These are phyloP conservation scores for Phlyctochytrium bullatum DNA, from an alignment of 192 early-diverging fungal genomes.

Conservation along the genomic window DNA sequence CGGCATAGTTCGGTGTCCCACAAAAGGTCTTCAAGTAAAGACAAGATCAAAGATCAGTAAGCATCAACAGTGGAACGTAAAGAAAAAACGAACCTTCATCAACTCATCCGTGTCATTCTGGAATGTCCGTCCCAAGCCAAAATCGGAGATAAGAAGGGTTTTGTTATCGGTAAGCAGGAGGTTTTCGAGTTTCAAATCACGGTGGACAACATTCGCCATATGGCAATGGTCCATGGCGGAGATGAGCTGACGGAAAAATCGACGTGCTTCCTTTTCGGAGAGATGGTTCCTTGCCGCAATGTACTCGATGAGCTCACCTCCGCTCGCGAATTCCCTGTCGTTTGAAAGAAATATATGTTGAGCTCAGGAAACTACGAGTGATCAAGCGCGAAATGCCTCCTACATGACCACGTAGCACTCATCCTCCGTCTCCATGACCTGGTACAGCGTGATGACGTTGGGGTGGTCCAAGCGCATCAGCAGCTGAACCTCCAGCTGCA, in stretches of 20 bases:
- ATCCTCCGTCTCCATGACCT: slow-evolving; percentile 59
- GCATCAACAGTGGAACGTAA: slow-evolving; percentile 5
- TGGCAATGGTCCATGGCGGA: slow-evolving; percentile 67
- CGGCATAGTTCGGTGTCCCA: slow-evolving; percentile 66
- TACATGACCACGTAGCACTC: slow-evolving; percentile 68
- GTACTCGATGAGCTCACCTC: slow-evolving; percentile 61
- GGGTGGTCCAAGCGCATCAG: slow-evolving; percentile 64
- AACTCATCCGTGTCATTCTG: slow-evolving; percentile 41
- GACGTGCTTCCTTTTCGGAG: slow-evolving; percentile 51
- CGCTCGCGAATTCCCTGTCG: slow-evolving; percentile 58
- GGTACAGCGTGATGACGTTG: slow-evolving; percentile 58
- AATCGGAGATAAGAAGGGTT: slow-evolving; percentile 59
- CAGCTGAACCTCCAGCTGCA: slow-evolving; percentile 59
- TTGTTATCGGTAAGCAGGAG: slow-evolving; percentile 47
- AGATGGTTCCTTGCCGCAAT: slow-evolving; percentile 49
- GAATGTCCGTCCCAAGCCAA: slow-evolving; percentile 58
- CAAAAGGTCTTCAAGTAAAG: slow-evolving; percentile 52
- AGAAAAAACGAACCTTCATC: slow-evolving; percentile 44
- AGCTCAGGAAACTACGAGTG: slow-evolving; percentile 8
- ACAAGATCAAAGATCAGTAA: neutral
- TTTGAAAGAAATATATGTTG: slow-evolving; percentile 11
- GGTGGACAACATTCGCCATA: slow-evolving; percentile 58
- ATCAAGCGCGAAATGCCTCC: slow-evolving; percentile 15
- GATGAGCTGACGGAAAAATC: slow-evolving; percentile 58
- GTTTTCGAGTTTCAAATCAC: slow-evolving; percentile 62